Evolutionary conservation across 2,329 filamentous ascomycete species (phyloP).

Genomic region (Zymoseptoria pseudotritici): DNA sequence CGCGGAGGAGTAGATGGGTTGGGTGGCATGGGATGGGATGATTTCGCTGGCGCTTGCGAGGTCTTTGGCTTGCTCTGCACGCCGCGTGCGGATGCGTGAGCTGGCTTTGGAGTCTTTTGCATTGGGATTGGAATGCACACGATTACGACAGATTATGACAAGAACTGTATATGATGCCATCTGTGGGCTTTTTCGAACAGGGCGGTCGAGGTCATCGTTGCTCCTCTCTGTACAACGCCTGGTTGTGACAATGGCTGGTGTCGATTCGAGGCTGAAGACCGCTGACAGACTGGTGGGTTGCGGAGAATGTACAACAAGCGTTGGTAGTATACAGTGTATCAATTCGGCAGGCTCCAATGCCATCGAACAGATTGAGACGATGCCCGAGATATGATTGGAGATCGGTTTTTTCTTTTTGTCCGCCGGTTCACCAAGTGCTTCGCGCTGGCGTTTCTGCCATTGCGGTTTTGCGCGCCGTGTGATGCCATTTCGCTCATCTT

Average conservation of each 20-base stretch:
- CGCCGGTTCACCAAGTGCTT: too few species aligned
- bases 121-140: not conserved
- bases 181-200: not conserved
- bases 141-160: slow-evolving; percentile 6
- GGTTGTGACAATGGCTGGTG: too few species aligned
- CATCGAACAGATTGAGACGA: not conserved
- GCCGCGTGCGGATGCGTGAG: not conserved
- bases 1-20: not conserved
- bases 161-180: not conserved
- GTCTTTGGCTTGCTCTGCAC: not conserved
- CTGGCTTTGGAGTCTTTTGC: not conserved
- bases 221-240: too few species aligned
- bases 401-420: too few species aligned
- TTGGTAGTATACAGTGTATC: not conserved
- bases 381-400: too few species aligned
- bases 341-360: not conserved
- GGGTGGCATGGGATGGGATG: too few species aligned
- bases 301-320: not conserved
- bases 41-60: not conserved
- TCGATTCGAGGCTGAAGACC: too few species aligned
- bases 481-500: too few species aligned
- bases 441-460: too few species aligned
- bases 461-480: too few species aligned
- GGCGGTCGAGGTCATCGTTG: too few species aligned
- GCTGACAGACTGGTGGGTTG: too few species aligned